phyloP scores from a whole-genome alignment of 345 rosid species.

The Eucalyptus erythrocorys region DNA sequence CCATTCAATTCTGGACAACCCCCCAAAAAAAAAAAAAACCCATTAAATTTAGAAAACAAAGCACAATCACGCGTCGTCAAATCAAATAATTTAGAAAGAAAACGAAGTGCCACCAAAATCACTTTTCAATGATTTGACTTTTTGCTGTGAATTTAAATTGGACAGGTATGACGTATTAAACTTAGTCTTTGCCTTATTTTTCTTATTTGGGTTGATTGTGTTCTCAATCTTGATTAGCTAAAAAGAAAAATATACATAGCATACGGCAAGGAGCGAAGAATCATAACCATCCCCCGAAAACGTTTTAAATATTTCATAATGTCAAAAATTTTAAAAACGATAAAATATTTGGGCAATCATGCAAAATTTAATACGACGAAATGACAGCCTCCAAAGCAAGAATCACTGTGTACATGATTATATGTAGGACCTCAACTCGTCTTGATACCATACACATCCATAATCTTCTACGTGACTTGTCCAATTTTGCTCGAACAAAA shows the following conservation, averaged over 20 bases:
- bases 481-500: too few species aligned
- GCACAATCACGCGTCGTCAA: not conserved
- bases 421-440: too few species aligned
- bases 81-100: not conserved
- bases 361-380: not conserved
- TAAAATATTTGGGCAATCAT: not conserved
- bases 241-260: not conserved
- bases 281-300: not conserved
- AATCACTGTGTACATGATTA: too few species aligned
- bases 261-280: not conserved
- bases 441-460: too few species aligned
- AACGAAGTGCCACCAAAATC: not conserved
- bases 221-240: not conserved
- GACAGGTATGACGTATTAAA: not conserved
- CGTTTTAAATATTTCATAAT: not conserved
- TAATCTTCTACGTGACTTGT: too few species aligned
- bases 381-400: not conserved
- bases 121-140: not conserved
- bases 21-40: too few species aligned
- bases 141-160: not conserved
- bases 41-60: not conserved
- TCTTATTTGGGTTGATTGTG: not conserved
- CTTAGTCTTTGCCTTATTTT: not conserved
- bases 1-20: not conserved
- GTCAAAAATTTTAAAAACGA: accelerated